These are phyloP conservation scores for Trichoderma lentiforme DNA, from an alignment of 2,329 filamentous ascomycete genomes.

Conservation along the genomic window DNA sequence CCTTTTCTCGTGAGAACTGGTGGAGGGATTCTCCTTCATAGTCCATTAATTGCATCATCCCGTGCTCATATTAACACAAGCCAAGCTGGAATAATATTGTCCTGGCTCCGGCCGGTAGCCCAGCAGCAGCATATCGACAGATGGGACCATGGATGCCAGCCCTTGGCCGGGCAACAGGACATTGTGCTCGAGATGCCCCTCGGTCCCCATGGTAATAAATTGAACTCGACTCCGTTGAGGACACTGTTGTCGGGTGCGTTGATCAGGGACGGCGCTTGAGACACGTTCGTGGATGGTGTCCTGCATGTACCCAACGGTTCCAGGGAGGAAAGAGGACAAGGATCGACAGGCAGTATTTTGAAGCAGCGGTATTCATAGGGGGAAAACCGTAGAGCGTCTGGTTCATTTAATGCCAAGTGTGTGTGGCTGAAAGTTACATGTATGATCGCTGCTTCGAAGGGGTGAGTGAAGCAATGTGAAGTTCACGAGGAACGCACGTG, in stretches of 20 bases:
- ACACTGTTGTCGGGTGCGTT: conserved; percentile 1
- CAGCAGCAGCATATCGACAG: neutral
- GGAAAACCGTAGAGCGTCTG: neutral
- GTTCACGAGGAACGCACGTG: neutral
- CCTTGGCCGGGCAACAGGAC: neutral
- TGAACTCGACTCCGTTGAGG: neutral
- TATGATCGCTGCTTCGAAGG: neutral
- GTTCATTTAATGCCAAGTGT: neutral
- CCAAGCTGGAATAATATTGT: neutral
- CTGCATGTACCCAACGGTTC: neutral
- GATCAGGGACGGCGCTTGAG: neutral
- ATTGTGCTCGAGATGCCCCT: neutral
- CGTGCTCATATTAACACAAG: neutral
- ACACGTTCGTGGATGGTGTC: neutral
- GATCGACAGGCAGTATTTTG: neutral
- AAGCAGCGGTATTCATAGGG: no score
- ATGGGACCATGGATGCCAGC: neutral
- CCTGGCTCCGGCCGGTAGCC: neutral
- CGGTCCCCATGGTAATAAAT: neutral
- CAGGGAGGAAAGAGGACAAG: neutral
- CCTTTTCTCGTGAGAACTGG: neutral
- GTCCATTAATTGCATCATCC: neutral
- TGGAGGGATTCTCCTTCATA: neutral
- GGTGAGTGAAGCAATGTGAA: neutral
- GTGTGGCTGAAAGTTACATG: neutral